A percentile compares a stretch with the other conserved stretches of the same genome.
These are phyloP conservation scores for Syncephalastrum contaminatum DNA, from an alignment of 371 early-diverging fungal genomes.

Conservation along the genomic window DNA sequence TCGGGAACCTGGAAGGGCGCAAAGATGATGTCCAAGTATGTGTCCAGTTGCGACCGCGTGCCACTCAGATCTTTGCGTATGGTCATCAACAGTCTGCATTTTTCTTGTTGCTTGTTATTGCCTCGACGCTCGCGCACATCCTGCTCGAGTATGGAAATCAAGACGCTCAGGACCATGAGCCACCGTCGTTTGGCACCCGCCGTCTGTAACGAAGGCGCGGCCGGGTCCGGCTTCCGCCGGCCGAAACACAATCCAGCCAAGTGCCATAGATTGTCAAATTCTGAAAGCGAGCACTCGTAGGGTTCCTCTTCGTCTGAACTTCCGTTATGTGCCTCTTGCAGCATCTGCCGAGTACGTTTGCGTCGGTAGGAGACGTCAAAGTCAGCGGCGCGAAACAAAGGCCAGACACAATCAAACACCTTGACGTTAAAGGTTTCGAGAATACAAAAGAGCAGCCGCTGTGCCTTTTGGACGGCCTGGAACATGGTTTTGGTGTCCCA, in stretches of 20 bases:
- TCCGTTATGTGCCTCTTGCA: constrained; percentile 4
- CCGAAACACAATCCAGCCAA: constrained; percentile 9
- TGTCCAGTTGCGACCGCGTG: constrained; percentile 14
- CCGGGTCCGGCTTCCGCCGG: neutral
- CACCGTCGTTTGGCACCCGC: constrained; percentile 6
- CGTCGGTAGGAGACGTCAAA: neutral
- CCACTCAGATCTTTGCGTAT: constrained; percentile 15
- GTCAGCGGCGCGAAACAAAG: constrained; percentile 7
- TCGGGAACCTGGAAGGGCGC: constrained; percentile 2
- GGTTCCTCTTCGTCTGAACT: constrained; percentile 15
- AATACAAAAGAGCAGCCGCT: constrained; percentile 10
- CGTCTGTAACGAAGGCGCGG: neutral
- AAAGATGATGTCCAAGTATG: constrained; percentile 21
- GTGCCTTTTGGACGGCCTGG: constrained; percentile 6
- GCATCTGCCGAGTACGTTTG: constrained; percentile 1
- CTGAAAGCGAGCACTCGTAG: constrained; percentile 9
- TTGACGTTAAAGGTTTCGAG: constrained; percentile 16
- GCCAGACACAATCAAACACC: constrained; percentile 7
- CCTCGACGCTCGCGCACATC: constrained; percentile 16
- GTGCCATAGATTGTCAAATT: constrained; percentile 22
- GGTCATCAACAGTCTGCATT: constrained; percentile 11
- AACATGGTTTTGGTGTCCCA: constrained; percentile 1
- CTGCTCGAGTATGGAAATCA: constrained; percentile 13
- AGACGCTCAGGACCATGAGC: constrained; percentile 12
- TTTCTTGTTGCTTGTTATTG: constrained; percentile 2